phyloP scores from a whole-genome alignment of 305 asterid genomes.

The Euphrasia arctica region DNA sequence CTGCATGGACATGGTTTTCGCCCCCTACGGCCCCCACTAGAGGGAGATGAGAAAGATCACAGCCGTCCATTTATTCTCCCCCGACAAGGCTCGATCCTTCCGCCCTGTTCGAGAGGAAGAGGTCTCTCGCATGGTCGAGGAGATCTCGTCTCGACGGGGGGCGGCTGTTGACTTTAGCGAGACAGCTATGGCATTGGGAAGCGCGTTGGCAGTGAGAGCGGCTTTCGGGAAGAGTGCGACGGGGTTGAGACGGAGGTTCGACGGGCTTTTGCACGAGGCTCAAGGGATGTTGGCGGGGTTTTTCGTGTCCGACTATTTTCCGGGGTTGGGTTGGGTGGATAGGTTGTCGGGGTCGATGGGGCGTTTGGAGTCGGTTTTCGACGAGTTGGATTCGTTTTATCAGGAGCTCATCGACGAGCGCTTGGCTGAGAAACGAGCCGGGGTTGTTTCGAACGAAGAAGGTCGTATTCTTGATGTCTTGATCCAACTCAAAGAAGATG shows the following conservation, averaged over 20 bases:
- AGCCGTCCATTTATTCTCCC: background rate
- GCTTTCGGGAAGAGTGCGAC: conserved; percentile 1
- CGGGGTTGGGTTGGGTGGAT: background rate
- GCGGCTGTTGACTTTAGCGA: conserved; percentile 1
- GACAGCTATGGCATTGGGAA: background rate
- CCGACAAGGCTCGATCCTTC: background rate
- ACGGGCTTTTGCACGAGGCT: background rate
- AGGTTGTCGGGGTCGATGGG: background rate
- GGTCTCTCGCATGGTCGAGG: background rate
- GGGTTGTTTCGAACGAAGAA: background rate
- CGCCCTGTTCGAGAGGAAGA: conserved; percentile 4
- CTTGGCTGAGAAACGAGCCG: background rate
- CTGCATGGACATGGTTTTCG: background rate
- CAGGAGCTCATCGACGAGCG: background rate
- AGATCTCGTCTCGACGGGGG: background rate
- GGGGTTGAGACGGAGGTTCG: background rate
- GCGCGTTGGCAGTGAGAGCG: background rate
- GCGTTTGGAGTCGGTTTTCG: background rate
- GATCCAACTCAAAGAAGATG: background rate
- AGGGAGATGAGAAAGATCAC: conserved; percentile 4
- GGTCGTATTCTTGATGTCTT: background rate
- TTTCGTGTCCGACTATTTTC: conserved; percentile 7
- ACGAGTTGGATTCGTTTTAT: background rate
- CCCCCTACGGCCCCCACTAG: background rate
- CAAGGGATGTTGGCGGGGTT: background rate